Evolutionary conservation across 2,329 filamentous ascomycete genomes (phyloP).

Genomic region (Colletotrichum endophyticum): DNA sequence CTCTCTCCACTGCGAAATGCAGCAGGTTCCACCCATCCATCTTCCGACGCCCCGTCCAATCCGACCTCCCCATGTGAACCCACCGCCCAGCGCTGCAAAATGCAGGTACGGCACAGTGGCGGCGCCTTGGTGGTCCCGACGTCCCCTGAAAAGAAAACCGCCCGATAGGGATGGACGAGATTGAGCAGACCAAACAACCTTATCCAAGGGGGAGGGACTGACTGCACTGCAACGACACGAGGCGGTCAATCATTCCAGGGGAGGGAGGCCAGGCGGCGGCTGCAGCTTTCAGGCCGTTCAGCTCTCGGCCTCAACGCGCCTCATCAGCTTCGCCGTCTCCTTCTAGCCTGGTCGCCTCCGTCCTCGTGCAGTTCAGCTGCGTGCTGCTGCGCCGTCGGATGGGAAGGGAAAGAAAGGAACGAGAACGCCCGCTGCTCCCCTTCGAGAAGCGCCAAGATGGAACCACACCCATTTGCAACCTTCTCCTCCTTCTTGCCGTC

Average conservation of each 20-base stretch:
- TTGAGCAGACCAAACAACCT: constrained; percentile 8
- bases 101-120: constrained; percentile 3
- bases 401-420: neutral
- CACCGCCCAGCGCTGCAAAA: neutral
- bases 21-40: neutral
- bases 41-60: neutral
- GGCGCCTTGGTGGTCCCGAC: neutral
- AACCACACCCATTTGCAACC: neutral
- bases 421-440: neutral
- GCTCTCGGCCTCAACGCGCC: neutral
- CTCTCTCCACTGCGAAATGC: neutral
- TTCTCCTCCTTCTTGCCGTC: neutral
- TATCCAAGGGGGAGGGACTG: neutral
- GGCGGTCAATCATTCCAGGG: neutral
- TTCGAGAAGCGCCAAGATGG: neutral
- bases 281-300: neutral
- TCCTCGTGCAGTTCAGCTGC: neutral
- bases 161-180: neutral
- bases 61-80: neutral
- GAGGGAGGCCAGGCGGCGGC: neutral
- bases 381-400: neutral
- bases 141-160: neutral
- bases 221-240: neutral
- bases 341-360: neutral
- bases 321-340: neutral